Base-by-base conservation (phyloP, 495 filamentous ascomycete species). In the Hypoxylon intermedium region DNA sequence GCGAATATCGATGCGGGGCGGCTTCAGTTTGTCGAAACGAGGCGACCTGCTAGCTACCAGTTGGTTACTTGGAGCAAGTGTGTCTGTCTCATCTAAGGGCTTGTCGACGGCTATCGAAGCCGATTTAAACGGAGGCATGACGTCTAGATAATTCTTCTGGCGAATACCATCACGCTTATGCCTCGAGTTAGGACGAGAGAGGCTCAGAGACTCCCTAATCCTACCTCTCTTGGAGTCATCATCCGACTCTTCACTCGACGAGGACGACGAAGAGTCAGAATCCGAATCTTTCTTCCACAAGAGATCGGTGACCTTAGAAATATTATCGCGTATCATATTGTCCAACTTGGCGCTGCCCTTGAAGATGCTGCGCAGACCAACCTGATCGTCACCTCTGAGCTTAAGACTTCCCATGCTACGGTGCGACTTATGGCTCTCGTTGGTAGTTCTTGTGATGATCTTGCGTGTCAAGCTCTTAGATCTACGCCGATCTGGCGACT, bases 1-100 rank as follows among this genome's bases (percentile, higher is more conserved):
- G 63, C 82, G 79, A 30, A 89, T 68, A 52, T 89, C 83, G 55
- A 89, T 85, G 40, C 77, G 76, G 3, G 87, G 87, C 9, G 85
- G 84, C 53, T 85, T 82, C 42, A 89, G 77, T 5, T 77, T 71
- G 21, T 86, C 79, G 47, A 82, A 82, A 9, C 79, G 70, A 6
- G 77, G 77, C 3, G 79, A 78, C 16, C 72, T 76, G 47, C 70
- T 74, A n/a, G 72, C 43, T 19, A 53, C 71, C 31, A 63, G 53
- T 26, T 43, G 34, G 24, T 64, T 61, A 11, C 56, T 55, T 9
- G 51, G 12, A 34, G 52, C 7, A 55, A 40, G 53, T 19, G 50
- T 3, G 3, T 65, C 60, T 3, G 23, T 18, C 45, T 65, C 59
- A 21, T 58, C 56, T 3, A 53, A 46, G 15, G 63, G 18, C 21